Evolutionary conservation across 257 asterid genomes (phyloP), one percentile per base, ranked within the genome.

Genomic region (Cinchona pubescens): DNA sequence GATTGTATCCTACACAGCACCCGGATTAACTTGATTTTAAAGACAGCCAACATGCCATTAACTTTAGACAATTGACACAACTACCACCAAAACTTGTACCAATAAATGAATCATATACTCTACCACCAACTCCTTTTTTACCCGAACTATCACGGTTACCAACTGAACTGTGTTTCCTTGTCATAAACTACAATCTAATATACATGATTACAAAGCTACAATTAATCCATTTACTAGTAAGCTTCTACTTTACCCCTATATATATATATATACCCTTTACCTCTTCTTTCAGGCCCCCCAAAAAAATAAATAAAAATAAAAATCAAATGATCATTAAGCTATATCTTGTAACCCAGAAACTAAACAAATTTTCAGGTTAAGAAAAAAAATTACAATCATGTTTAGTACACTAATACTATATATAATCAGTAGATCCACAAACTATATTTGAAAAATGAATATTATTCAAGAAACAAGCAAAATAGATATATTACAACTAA

Each of bases 81-180:
- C 76, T 18, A 80, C 78, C 79, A 46, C 34, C 61, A 66, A 7
- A 64, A 75, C 56, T 68, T 61, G 7, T n/a, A n/a, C n/a, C n/a
- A n/a, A n/a, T n/a, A n/a, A n/a, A n/a, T n/a, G n/a, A n/a, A n/a
- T n/a, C n/a, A n/a, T n/a, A n/a, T n/a, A n/a, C n/a, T n/a, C n/a
- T n/a, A n/a, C n/a, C n/a, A n/a, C n/a, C n/a, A n/a, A n/a, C n/a
- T n/a, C n/a, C n/a, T n/a, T n/a, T n/a, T n/a, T n/a, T n/a, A n/a
- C n/a, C n/a, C n/a, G n/a, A n/a, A n/a, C n/a, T n/a, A n/a, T n/a
- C n/a, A n/a, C n/a, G n/a, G n/a, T n/a, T n/a, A n/a, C n/a, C n/a
- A n/a, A n/a, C n/a, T n/a, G n/a, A n/a, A n/a, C n/a, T n/a, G n/a
- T n/a, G n/a, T n/a, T n/a, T n/a, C n/a, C n/a, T n/a, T n/a, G n/a